Base-by-base conservation (phyloP, 768 basidiomycete genomes). In the Boletus huronensis region DNA sequence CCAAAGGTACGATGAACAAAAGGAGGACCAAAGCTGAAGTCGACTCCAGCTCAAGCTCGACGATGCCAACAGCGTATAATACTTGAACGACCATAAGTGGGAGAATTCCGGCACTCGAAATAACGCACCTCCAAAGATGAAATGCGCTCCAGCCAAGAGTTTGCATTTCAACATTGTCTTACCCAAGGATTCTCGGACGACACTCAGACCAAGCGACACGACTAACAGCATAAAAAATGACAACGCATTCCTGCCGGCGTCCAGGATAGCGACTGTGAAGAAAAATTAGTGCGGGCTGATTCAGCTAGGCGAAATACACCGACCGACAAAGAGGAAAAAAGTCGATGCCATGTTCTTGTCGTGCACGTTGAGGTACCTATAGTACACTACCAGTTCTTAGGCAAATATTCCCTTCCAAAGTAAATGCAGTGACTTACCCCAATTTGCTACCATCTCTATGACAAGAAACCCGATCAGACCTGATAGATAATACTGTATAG, bases 141-240 rank as follows among this genome's bases (percentile, higher is more conserved):
- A 97, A 70, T 98, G 96, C 35, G 87, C 84, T 1, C 77, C 82
- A 10, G 93, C 88, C 52, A 99, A 75, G 21, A 87, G 67, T 64
- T 92, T 86, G 56, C 93, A 93, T 64, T 78, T 88, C 45, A 85
- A 67, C 94, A 98, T 96, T 8, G 85, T 86, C 7, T 74, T 74
- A 0, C 93, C 96, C 11, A 99, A 76, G 7, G 87, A 86, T 63
- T 98, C 94, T 36, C 88, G 82, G 26, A 98, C 93, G 28, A 98
- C 93, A 59, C 90, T 92, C 38, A 97, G 76, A 34, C 97, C 97
- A 63, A 98, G 82, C 5, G 90, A 87, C 25, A 98, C 95, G 42
- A 98, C 85, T 21, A 98, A 77, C 21, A 99, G 79, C 79, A 98
- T 83, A 75, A 98, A 98, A 75, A 98, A 94, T 2, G 92, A 94